A percentile compares a stretch with the other conserved stretches of the same genome.
These are phyloP conservation scores for Rheum nobile DNA, from an alignment of 148 eudicot genomes.

Conservation along the genomic window DNA sequence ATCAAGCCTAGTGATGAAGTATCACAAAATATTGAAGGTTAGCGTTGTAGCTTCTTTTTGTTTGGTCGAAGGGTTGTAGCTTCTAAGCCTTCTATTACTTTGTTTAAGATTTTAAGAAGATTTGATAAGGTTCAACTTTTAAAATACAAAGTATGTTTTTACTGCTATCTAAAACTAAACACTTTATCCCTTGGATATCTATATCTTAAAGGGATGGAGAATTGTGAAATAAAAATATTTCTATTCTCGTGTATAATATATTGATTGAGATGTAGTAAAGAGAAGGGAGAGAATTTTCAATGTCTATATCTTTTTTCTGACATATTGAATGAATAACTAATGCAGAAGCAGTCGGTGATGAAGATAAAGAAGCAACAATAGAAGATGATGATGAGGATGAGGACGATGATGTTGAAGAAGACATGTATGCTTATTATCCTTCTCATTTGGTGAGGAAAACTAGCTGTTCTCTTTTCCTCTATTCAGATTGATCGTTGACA, in stretches of 20 bases:
- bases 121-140: neutral
- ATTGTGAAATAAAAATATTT: neutral
- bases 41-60: neutral
- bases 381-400: slow-evolving; percentile 52
- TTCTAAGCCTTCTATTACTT: neutral
- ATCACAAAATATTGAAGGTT: slow-evolving; percentile 39
- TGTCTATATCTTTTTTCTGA: neutral
- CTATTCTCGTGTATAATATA: neutral
- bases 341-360: slow-evolving; percentile 37
- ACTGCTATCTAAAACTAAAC: neutral
- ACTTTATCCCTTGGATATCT: neutral
- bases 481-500: neutral
- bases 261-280: neutral
- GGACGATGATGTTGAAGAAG: slow-evolving; percentile 56
- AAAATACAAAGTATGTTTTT: neutral
- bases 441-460: slow-evolving; percentile 26
- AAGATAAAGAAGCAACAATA: slow-evolving; percentile 41
- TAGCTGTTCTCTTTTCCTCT: slow-evolving; percentile 9
- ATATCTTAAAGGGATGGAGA: neutral
- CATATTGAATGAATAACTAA: neutral
- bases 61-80: no score
- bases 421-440: slow-evolving; percentile 45
- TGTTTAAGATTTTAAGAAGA: neutral
- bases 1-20: slow-evolving; percentile 37
- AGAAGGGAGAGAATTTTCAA: neutral